Base-by-base conservation (phyloP, 768 basidiomycete species). In the Hebeloma cylindrosporum region DNA sequence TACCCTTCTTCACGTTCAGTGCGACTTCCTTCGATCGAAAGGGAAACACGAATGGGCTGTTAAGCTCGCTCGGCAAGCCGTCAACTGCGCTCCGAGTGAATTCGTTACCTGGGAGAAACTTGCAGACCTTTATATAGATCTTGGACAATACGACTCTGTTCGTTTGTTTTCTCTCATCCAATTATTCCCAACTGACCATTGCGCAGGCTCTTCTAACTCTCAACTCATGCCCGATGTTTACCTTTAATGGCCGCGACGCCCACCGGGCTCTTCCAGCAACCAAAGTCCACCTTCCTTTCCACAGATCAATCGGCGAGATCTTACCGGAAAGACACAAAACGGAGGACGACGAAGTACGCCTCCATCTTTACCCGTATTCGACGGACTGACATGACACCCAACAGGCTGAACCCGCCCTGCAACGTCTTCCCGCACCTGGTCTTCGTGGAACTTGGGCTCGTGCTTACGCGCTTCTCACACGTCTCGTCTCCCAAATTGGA, bases 161-260 rank as follows among this genome's bases (percentile, higher is more conserved):
- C 7, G 72, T 57, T 23, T 14, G 71, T 72, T 43, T 11, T 22
- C 25, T 21, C 11, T 9, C 42, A 7, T 5, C 22, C 3, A 4
- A 25, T 29, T 25, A 29, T 22, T 40, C 3, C 7, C n/a, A 20
- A 40, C 25, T 25, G 5, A 10, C 22, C 3, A 29, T 39, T 36
- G 8, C 37, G 5, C 30, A 77, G 75, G 93, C 93, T 0, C 72
- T 98, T 10, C 73, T 97, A 30, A 96, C 95, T 1, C 80, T 97
- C 37, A 97, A 97, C 61, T 97, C 94, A n/a, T 97, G 96, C 69
- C 94, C 95, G 2, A 98, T 99, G 96, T 99, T 99, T 69, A 98
- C 96, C 6, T 98, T 89, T 70, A 96, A 96, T 59, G 95, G 96
- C 32, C 83, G 94, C 16, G 96, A 99, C 63, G 74, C 85, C 2